Percentiles rank a stretch among this genome's conserved stretches.
Conservation (phyloP, 2,329 filamentous ascomycete genomes). For the Cladosporium sp. region DNA sequence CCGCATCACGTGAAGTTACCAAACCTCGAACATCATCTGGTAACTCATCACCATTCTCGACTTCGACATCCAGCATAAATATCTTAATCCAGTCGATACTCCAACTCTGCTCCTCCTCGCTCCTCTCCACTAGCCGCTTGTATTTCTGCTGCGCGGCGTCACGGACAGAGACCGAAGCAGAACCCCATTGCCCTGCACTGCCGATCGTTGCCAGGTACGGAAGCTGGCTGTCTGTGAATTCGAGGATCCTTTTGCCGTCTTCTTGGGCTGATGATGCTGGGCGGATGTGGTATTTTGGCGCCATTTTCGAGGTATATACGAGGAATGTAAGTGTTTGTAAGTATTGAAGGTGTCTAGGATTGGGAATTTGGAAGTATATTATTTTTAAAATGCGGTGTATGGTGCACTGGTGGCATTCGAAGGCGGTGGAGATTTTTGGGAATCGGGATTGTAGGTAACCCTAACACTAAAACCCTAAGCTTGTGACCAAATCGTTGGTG, state of each 20-base stretch:
- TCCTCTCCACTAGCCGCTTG: constrained; percentile 14
- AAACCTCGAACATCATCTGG: not conserved
- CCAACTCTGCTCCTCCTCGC: constrained; percentile 17
- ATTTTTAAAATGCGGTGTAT: not conserved
- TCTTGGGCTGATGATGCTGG: constrained; percentile 18
- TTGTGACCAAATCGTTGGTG: not conserved
- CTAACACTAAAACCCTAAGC: not conserved
- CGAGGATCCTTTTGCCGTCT: constrained; percentile 22
- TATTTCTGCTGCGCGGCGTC: constrained; percentile 10
- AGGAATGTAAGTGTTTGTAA: not conserved
- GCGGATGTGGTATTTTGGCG: constrained; percentile 16
- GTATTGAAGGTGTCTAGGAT: not conserved
- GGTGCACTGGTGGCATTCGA: not conserved
- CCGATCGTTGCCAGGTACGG: constrained; percentile 21
- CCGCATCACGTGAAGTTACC: not conserved
- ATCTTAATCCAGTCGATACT: constrained; percentile 20
- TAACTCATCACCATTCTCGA: not conserved
- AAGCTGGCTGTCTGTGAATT: constrained; percentile 25
- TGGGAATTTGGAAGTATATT: not conserved
- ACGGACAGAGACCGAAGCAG: constrained; percentile 5
- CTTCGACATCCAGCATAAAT: constrained; percentile 20
- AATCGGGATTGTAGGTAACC: not conserved
- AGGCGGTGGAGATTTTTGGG: constrained; percentile 2
- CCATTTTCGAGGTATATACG: not conserved
- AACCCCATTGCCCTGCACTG: constrained; percentile 25